Conservation (phyloP, 148 eudicot species). For the Chenopodium formosanum region DNA sequence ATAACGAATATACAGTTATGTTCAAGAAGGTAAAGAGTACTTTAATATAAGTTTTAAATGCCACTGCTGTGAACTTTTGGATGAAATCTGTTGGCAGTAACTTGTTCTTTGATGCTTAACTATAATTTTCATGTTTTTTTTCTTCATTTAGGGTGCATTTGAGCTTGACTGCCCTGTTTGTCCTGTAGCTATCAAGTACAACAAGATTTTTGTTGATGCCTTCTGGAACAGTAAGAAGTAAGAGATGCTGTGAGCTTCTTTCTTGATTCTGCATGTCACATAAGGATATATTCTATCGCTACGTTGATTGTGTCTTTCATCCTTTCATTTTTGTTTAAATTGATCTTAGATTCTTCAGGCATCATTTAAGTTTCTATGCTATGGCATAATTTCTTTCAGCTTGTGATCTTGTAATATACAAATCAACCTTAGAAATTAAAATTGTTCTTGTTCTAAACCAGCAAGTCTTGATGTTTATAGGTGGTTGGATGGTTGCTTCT, state of each 20-base stretch:
- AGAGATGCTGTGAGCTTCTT: constrained; percentile 32
- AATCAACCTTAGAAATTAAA: neutral
- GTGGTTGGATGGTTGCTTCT: neutral
- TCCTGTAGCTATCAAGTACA: constrained; percentile 96
- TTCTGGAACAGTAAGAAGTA: constrained; percentile 98
- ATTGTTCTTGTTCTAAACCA: neutral
- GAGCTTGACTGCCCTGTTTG: constrained; percentile 96
- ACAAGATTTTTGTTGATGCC: constrained; percentile 97
- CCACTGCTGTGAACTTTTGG: neutral
- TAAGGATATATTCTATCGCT: neutral
- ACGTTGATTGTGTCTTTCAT: neutral
- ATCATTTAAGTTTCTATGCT: neutral
- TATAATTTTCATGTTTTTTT: neutral
- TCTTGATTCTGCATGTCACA: constrained; percentile 8
- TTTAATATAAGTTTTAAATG: constrained; percentile 1
- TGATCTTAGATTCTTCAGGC: constrained; percentile 1
- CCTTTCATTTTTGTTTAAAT: constrained; percentile 2
- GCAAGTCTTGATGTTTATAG: neutral
- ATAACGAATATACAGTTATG: constrained; percentile 94
- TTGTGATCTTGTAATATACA: neutral
- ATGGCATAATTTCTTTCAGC: neutral
- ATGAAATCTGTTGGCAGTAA: neutral
- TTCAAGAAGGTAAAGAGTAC: constrained; percentile 73
- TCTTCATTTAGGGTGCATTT: constrained; percentile 72
- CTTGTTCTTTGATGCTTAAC: neutral